phyloP scores from a whole-genome alignment of 352 stramenopile species.

The Phytophthora brassicae region DNA sequence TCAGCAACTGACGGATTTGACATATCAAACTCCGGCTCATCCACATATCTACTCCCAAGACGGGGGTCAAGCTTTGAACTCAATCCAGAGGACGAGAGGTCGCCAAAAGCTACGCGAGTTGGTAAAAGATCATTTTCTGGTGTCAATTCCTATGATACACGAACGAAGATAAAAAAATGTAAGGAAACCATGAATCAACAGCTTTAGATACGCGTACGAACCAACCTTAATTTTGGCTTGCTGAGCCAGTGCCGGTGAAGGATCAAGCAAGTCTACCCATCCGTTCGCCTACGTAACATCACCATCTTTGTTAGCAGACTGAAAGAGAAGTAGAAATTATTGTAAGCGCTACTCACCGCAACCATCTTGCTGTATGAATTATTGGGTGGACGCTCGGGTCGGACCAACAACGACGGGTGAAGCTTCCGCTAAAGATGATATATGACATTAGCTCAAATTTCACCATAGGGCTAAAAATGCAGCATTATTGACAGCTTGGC shows the following conservation, averaged over 20 bases:
- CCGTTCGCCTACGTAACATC: slow-evolving; percentile 49
- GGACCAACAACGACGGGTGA: slow-evolving; percentile 50
- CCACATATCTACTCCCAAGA: slow-evolving; percentile 7
- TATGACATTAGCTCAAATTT: not conserved
- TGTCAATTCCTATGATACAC: slow-evolving; percentile 11
- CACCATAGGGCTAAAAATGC: not conserved
- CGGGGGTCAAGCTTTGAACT: slow-evolving; percentile 15
- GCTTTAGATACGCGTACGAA: not conserved
- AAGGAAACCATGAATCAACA: not conserved
- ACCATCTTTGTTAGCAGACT: not conserved
- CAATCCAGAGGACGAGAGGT: slow-evolving; percentile 13
- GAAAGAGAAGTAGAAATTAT: not conserved
- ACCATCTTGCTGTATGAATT: slow-evolving; percentile 76
- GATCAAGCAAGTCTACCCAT: slow-evolving; percentile 64
- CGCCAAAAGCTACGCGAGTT: slow-evolving; percentile 28
- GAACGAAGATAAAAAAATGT: not conserved
- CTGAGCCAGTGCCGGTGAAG: slow-evolving; percentile 19
- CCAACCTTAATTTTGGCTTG: slow-evolving; percentile 31
- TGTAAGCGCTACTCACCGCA: slow-evolving; percentile 40
- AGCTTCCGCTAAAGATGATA: slow-evolving; percentile 47
- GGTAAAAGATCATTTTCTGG: slow-evolving; percentile 4
- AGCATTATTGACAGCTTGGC: not conserved
- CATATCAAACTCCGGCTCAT: slow-evolving; percentile 21
- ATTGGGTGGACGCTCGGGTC: slow-evolving; percentile 72
- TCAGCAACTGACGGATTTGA: slow-evolving; percentile 1